These are phyloP conservation scores for Lavandula angustifolia DNA, from an alignment of 257 asterid genomes.

Conservation along the genomic window DNA sequence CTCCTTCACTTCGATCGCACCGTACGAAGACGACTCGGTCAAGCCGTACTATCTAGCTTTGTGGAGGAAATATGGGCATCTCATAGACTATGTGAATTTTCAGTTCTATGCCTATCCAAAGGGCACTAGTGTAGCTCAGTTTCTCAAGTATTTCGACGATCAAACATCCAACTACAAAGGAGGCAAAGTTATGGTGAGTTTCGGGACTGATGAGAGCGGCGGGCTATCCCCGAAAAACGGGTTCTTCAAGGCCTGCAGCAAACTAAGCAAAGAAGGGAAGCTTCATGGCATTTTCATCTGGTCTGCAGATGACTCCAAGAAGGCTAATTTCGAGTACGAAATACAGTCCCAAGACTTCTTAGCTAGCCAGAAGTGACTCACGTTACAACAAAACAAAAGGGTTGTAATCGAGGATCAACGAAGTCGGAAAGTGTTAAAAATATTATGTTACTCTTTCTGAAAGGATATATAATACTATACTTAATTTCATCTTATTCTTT, in stretches of 20 bases:
- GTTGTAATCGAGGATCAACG: background rate
- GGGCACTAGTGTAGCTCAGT: constrained; percentile 53
- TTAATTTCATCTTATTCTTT: no score
- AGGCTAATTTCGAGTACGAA: constrained; percentile 51
- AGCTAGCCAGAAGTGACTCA: constrained; percentile 32
- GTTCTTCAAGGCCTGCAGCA: constrained; percentile 60
- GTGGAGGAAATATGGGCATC: constrained; percentile 59
- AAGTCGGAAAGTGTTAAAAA: background rate
- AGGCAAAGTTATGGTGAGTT: constrained; percentile 58
- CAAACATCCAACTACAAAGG: constrained; percentile 57
- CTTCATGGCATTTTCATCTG: constrained; percentile 79
- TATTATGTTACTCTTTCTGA: background rate
- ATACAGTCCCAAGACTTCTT: constrained; percentile 56
- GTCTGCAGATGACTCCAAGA: constrained; percentile 83
- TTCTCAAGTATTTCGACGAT: constrained; percentile 53
- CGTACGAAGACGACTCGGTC: constrained; percentile 49
- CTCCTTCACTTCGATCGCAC: constrained; percentile 66
- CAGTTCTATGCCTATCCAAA: constrained; percentile 67
- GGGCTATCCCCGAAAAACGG: constrained; percentile 64
- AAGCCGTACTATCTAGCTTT: constrained; percentile 60
- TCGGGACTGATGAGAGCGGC: constrained; percentile 66
- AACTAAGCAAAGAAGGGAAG: constrained; percentile 50
- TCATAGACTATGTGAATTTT: constrained; percentile 69
- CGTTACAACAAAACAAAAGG: background rate
- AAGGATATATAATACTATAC: no score